Evolutionary conservation across 257 asterid species (phyloP), one percentile per base, ranked within the genome.

Genomic region (Petrea volubilis): DNA sequence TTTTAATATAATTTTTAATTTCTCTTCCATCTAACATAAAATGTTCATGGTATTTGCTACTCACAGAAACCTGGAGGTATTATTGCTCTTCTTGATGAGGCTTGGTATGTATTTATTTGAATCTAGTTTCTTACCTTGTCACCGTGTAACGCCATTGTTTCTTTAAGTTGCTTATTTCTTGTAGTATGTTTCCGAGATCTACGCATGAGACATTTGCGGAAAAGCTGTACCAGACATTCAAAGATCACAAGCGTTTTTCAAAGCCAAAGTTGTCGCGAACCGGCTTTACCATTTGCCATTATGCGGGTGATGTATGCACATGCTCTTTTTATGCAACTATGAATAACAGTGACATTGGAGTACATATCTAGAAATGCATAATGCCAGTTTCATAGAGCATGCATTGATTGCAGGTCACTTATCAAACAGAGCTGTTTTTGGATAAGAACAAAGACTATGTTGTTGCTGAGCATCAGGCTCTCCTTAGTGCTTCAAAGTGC

Each of bases 251-350:
- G 79, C 95, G 98, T 40, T 85, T 92, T 66, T 78, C 72, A 87
- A 92, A 92, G 85, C 98, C 98, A 58, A 92, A 92, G 85, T 73
- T 92, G 68, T 88, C 98, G 3, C 81, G 85, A 71, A 83, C 98
- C 70, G 98, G 83, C 80, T 92, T 92, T 81, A 92, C 95, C 66
- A 81, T 92, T 81, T 27, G 77, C 78, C 98, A 92, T 83, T 92
- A 93, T 49, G 98, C 98, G 77, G 98, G 98, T 78, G 98, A 93
- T 76, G 98, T 93, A 90, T 78, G n/a, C n/a, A n/a, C n/a, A n/a
- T n/a, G 64, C 33, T 52, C n/a, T 58, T 20, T 17, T 68, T 50
- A n/a, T 43, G 68, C 65, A 67, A 15, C 50, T 62, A 21, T 44
- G 44, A 25, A 44, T 60, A 44, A 29, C 36, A 17, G 17, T 63